Base-by-base conservation (phyloP, 148 eudicot genomes). In the Vaccinium myrtillus region DNA sequence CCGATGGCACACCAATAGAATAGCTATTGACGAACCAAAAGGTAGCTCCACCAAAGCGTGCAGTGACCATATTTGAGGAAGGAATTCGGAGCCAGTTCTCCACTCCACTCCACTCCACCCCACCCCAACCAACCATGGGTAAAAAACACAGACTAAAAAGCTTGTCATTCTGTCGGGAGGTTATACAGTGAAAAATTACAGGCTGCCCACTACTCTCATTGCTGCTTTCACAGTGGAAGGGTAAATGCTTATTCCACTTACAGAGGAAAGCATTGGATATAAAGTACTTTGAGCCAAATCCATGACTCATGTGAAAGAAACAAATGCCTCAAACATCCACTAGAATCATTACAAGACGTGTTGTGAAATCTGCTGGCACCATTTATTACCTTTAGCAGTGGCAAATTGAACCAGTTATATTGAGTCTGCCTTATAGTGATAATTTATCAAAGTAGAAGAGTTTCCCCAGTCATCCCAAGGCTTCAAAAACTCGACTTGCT, bases 41-140 rank as follows among this genome's bases (percentile, higher is more conserved):
- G 15, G 36, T 12, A 67, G 18, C 12, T 67, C 39, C 30, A 25
- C 16, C 48, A 30, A 73, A 30, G 76, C 10, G 8, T 73, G 46
- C 76, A 1, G 1, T 73, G 76, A 73, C 21, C 76, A 36, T 15
- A 73, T 43, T 36, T 30, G 76, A 9, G 6, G 43, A 70, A 70
- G 75, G 39, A 69, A 27, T 70, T 70, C 18, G 43, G 18, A 70
- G 43, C 75, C 36, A 25, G 1, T 70, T 70, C 75, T 70, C 46
- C 75, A 70, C 75, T 70, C 46, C 75, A 70, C 75, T 70, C 46
- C 75, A 70, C 75, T 70, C 46, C 75, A 70, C 13, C 43, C 75
- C 46, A 25, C 16, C 18, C 3, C 75, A 9, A 69, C 12, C 36
- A 16, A 69, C 75, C 69, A 27, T 70, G 2, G 7, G 39, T 2